Conservation (phyloP, 768 basidiomycete species). For the Hebeloma cylindrosporum region DNA sequence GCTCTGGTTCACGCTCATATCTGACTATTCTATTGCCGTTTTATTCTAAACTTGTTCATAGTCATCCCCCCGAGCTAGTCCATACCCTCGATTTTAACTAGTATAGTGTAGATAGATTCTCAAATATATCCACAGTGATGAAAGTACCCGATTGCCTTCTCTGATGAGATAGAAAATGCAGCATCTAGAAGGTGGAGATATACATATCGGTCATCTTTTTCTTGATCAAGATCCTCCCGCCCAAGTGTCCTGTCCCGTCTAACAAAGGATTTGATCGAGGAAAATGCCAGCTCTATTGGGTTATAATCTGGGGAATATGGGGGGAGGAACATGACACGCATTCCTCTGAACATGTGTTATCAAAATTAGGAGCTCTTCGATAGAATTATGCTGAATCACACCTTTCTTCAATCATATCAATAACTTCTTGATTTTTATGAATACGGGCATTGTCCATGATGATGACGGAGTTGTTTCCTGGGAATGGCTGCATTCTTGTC, state of each 20-base stretch:
- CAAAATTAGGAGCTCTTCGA: too few species aligned
- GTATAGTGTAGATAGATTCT: not conserved
- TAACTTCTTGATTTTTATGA: slow-evolving; percentile 11
- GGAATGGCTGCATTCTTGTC: slow-evolving; percentile 37
- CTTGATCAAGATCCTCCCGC: slow-evolving; percentile 2
- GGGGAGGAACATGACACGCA: slow-evolving; percentile 29
- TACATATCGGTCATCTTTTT: slow-evolving; percentile 2
- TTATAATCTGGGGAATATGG: slow-evolving; percentile 40
- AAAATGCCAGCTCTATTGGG: slow-evolving; percentile 34
- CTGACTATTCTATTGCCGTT: too few species aligned
- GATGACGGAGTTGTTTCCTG: slow-evolving; percentile 29
- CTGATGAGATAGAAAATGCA: not conserved
- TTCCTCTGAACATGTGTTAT: slow-evolving; percentile 16
- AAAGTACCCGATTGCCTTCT: slow-evolving; percentile 3
- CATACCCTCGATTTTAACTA: not conserved
- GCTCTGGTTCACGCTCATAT: too few species aligned
- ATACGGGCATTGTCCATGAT: slow-evolving; percentile 22
- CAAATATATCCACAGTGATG: slow-evolving; percentile 6
- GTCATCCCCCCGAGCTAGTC: too few species aligned
- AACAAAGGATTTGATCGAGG: slow-evolving; percentile 10
- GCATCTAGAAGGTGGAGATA: slow-evolving; percentile 6
- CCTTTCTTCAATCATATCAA: slow-evolving; percentile 10
- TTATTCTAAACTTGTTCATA: too few species aligned
- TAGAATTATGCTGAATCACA: slow-evolving; percentile 5
- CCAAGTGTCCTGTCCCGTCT: not conserved